A percentile compares a stretch with the other conserved stretches of the same genome.
phyloP scores from a whole-genome alignment of 495 filamentous ascomycete genomes.

The Astrothelium macrocarpum region DNA sequence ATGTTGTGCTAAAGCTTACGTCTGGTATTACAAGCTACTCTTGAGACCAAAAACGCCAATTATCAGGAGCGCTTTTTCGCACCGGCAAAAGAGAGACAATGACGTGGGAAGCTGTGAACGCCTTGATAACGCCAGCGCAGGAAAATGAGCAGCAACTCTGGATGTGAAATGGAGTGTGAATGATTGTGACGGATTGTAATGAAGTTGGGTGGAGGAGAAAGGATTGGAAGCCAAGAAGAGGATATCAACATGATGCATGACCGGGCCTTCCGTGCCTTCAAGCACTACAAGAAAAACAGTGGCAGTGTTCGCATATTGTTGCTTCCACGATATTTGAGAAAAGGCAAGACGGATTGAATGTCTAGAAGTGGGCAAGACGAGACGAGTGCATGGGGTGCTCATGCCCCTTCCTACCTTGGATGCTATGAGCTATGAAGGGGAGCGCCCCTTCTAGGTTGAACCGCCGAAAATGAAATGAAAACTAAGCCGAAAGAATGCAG shows the following conservation, averaged over 20 bases:
- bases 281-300: background rate
- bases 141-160: background rate
- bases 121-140: background rate
- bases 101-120: background rate
- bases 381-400: background rate
- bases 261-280: background rate
- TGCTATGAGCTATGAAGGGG: background rate
- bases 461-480: too few relatives aligned
- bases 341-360: background rate
- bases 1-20: background rate
- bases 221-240: background rate
- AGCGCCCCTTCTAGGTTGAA: too few relatives aligned
- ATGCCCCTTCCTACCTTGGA: background rate
- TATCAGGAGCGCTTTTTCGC: background rate
- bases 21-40: conserved; percentile 4
- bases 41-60: background rate
- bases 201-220: background rate
- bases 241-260: conserved; percentile 1
- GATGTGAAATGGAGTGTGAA: conserved; percentile 7
- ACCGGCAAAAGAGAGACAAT: background rate
- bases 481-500: background rate
- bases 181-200: conserved; percentile 5
- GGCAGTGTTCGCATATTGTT: background rate
- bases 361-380: background rate
- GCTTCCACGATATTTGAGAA: background rate